Evolutionary conservation across 768 basidiomycete species (phyloP), one percentile per base, ranked within the genome.

Genomic region (Mycena capillaripes): DNA sequence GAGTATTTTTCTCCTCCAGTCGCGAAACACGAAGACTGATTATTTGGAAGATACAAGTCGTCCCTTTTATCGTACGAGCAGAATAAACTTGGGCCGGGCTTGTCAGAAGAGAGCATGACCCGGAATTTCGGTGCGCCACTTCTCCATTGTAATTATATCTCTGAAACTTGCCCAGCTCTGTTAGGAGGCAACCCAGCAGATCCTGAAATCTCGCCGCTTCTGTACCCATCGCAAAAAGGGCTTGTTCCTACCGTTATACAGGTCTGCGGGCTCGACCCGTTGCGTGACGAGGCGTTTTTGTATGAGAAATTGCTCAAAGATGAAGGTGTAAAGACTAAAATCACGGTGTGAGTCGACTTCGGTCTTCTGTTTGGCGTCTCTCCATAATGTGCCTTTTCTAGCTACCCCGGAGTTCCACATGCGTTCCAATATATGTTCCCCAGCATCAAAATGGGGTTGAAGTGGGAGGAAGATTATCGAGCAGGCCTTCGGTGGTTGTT

Each of bases 321-420:
- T 3, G 73, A 60, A 2, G 66, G 73, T 4, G 73, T 74, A 29
- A 68, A 71, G 56, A 74, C 73, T 2, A 57, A 48, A n/a, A 30
- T 27, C 29, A 30, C 19, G 29, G 21, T 29, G 73, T 74, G 52
- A 60, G 62, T 17, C 9, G 21, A 53, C 11, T 27, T 23, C 12
- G 36, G 7, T 23, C 3, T 27, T 55, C 25, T 14, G 6, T 19
- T 38, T 30, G 34, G n/a, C 3, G 21, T 12, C 14, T 65, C 30
- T 19, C 16, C 17, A 3, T 57, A 11, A 38, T 38, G 38, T 38
- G 3, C 25, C 8, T 10, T 16, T 8, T 38, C 25, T 50, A 74
- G 72, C 9, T 74, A 74, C 48, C 69, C 73, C 1, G 73, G 73
- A 38, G 60, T 74, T 7, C 60, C 66, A 12, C 73, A 74, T 36